Evolutionary conservation across 768 basidiomycete genomes (phyloP), one percentile per base, ranked within the genome.

Genomic region (Cantharellus anzutake): DNA sequence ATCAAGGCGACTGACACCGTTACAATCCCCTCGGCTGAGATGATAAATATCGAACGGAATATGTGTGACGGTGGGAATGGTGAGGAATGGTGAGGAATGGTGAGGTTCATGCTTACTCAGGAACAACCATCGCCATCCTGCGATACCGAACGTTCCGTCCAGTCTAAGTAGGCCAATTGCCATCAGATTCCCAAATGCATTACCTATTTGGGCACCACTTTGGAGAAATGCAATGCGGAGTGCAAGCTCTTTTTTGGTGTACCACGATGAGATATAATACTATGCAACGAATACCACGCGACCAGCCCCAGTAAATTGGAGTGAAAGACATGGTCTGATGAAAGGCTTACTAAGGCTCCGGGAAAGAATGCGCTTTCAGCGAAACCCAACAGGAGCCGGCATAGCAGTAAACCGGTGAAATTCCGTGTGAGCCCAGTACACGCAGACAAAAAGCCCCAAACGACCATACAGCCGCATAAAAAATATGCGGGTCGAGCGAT

Each of bases 101-200:
- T 4, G 3, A 38, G 59, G 20, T 1, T 29, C 20, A 29, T 11
- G 41, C 29, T 41, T 4, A 65, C 63, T 16, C 65, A 75, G 83
- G 71, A 86, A 86, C 11, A 86, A 72, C 83, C 83, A 87, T 66
- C 83, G 72, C 69, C 67, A 72, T 0, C 67, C 69, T 0, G 67
- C 62, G 37, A 77, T 73, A 0, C 86, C 86, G 14, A 80, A 71
- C 59, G 74, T 74, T 3, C 81, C 83, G 42, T 86, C 77, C 83
- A 89, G 86, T 63, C 78, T 74, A 16, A 90, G 76, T 58, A 90
- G 84, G 1, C 78, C 82, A 39, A 84, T 83, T 5, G 86, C 85
- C 57, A 90, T 78, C 7, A 90, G 71, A 2, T 84, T 76, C 2
- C 87, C 86, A 67, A 89, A 87, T 0, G 86, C 87, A 72, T 89